phyloP scores from a whole-genome alignment of 495 filamentous ascomycete species.

The Lineolata rhizophorae region DNA sequence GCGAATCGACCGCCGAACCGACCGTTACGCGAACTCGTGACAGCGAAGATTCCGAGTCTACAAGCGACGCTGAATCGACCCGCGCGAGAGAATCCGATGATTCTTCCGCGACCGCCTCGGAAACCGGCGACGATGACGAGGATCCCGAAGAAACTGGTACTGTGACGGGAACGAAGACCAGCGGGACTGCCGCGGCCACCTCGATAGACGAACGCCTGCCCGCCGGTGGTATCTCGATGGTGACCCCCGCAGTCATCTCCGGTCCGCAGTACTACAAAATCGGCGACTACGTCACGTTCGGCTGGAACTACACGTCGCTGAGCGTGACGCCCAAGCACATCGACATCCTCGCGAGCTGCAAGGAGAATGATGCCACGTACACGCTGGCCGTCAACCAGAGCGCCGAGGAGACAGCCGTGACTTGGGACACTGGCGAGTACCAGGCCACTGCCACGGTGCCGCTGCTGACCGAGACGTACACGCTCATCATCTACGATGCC shows the following conservation, averaged over 20 bases:
- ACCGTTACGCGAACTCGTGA: too few relatives aligned
- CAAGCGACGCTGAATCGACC: too few relatives aligned
- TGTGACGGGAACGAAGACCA: too few relatives aligned
- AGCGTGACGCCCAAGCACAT: constrained; percentile 52
- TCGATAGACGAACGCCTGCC: constrained; percentile 34
- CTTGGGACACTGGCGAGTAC: constrained; percentile 66
- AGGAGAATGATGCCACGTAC: constrained; percentile 37
- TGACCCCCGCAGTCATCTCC: constrained; percentile 38
- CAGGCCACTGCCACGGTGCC: constrained; percentile 35
- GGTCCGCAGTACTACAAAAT: constrained; percentile 69
- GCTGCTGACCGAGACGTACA: constrained; percentile 57
- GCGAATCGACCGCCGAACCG: too few relatives aligned
- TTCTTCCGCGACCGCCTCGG: too few relatives aligned
- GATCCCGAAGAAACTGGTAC: too few relatives aligned
- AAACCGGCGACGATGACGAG: too few relatives aligned
- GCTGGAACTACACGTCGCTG: constrained; percentile 89
- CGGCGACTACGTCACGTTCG: constrained; percentile 63
- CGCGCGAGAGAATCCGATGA: too few relatives aligned
- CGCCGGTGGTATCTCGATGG: constrained; percentile 60
- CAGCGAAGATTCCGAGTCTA: too few relatives aligned
- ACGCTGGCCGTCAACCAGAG: constrained; percentile 45
- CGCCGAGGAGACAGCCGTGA: constrained; percentile 31
- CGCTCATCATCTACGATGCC: constrained; percentile 63
- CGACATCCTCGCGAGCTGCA: constrained; percentile 66
- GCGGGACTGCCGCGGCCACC: constrained; percentile 18